These are phyloP conservation scores for Isabelozyma heimii DNA, from an alignment of 805 yeast genomes.

Conservation along the genomic window DNA sequence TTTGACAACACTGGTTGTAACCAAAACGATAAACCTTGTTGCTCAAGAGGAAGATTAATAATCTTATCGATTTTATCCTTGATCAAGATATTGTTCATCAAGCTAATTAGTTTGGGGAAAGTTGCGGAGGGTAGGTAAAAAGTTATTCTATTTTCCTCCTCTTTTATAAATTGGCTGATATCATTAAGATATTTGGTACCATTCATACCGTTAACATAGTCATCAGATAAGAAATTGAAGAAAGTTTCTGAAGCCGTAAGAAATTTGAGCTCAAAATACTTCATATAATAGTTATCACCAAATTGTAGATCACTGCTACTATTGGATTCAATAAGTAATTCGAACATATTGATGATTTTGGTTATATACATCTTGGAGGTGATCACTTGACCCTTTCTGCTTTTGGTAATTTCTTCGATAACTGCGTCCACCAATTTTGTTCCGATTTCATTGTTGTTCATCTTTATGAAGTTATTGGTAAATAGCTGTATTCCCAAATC, in stretches of 20 bases:
- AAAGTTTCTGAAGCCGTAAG: constrained; percentile 53
- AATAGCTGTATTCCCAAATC: constrained; percentile 74
- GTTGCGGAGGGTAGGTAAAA: constrained; percentile 55
- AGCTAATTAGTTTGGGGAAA: constrained; percentile 48
- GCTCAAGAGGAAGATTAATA: constrained; percentile 42
- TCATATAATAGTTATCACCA: constrained; percentile 61
- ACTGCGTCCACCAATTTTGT: constrained; percentile 45
- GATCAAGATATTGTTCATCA: constrained; percentile 60
- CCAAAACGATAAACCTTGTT: constrained; percentile 61
- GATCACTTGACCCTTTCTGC: constrained; percentile 52
- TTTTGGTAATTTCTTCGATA: constrained; percentile 53
- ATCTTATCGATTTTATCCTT: constrained; percentile 55
- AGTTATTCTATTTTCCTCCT: constrained; percentile 58
- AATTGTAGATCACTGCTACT: constrained; percentile 20
- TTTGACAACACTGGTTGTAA: constrained; percentile 38
- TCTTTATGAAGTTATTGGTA: constrained; percentile 55
- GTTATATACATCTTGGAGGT: constrained; percentile 54
- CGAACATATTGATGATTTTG: constrained; percentile 67
- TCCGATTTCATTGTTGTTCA: constrained; percentile 51
- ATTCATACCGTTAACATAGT: constrained; percentile 38
- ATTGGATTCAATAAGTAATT: constrained; percentile 48
- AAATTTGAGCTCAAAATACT: constrained; percentile 65
- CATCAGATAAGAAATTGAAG: constrained; percentile 48
- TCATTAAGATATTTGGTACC: constrained; percentile 58
- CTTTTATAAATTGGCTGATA: constrained; percentile 51